Base-by-base conservation (phyloP, 768 basidiomycete genomes). In the Leccinum longicurvipes region DNA sequence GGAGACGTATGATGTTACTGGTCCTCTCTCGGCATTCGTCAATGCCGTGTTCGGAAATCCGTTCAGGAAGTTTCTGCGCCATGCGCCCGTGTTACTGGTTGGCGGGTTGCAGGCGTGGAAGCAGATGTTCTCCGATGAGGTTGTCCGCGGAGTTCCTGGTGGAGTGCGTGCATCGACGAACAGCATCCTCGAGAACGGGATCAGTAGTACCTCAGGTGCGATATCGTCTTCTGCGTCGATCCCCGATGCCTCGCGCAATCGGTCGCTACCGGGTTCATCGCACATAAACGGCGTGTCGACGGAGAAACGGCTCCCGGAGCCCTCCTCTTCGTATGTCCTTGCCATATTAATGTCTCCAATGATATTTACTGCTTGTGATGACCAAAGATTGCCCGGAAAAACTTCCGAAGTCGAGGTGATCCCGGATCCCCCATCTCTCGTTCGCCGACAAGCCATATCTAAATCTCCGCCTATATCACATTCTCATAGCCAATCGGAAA, bases 101-200 rank as follows among this genome's bases (percentile, higher is more conserved):
- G 96, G 95, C 3, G 96, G 96, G 1, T 75, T 92, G 47, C 80
- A 86, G 47, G 90, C 85, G 3, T 98, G 94, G 93, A 83, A 80
- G 64, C 74, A 68, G 49, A 79, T 81, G 46, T 70, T 88, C 47
- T 79, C 82, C 1, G 77, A 76, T 17, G 68, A 68, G 53, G 66
- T 78, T 49, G 63, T 50, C 60, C 69, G 62, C 27, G 66, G 65
- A 63, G 45, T 41, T 58, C 65, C 54, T 17, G 57, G 51, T 53
- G 62, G 53, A 45, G 56, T 19, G 45, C 65, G 47, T 17, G 39
- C 46, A 15, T 60, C 62, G 3, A 54, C 59, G 42, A 63, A 56
- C 29, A 62, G 61, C 55, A 60, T 62, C 44, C 53, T 51, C 19
- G 65, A 70, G 59, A 68, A 64, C 46, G 70, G 63, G 5, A 60